Conservation (phyloP, 345 rosid genomes). For the Zanthoxylum bungeanum region DNA sequence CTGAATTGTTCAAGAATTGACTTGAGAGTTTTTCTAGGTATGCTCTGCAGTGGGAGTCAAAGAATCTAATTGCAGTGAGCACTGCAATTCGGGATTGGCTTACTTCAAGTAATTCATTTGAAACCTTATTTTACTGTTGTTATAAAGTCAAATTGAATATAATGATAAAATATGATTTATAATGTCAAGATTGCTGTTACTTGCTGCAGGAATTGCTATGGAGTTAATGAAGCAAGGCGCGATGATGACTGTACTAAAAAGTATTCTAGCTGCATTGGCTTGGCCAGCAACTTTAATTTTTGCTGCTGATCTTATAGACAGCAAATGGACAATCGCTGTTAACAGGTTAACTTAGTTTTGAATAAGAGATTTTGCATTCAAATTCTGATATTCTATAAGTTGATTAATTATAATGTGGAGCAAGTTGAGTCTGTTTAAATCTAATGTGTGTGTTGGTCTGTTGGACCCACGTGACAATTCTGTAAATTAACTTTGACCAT, state of each 20-base stretch:
- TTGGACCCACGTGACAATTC: not conserved
- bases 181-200: conserved; percentile 17
- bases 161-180: not conserved
- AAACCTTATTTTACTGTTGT: conserved; percentile 16
- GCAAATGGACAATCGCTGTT: conserved; percentile 88
- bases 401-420: not conserved
- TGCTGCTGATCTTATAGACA: conserved; percentile 90
- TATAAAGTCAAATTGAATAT: conserved; percentile 3
- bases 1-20: conserved; percentile 3
- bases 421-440: not conserved
- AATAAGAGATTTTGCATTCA: not conserved
- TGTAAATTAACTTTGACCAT: not conserved
- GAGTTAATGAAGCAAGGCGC: conserved; percentile 96
- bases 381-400: not conserved
- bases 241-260: conserved; percentile 86
- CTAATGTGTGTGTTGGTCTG: not conserved
- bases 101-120: conserved; percentile 79
- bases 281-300: conserved; percentile 83
- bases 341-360: conserved; percentile 56
- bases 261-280: conserved; percentile 79
- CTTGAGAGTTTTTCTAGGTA: conserved; percentile 45
- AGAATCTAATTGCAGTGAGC: conserved; percentile 88
- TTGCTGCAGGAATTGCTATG: conserved; percentile 59
- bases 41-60: conserved; percentile 89
- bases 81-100: conserved; percentile 98